Evolutionary conservation across 345 rosid species (phyloP).

Genomic region (Brassica carinata): DNA sequence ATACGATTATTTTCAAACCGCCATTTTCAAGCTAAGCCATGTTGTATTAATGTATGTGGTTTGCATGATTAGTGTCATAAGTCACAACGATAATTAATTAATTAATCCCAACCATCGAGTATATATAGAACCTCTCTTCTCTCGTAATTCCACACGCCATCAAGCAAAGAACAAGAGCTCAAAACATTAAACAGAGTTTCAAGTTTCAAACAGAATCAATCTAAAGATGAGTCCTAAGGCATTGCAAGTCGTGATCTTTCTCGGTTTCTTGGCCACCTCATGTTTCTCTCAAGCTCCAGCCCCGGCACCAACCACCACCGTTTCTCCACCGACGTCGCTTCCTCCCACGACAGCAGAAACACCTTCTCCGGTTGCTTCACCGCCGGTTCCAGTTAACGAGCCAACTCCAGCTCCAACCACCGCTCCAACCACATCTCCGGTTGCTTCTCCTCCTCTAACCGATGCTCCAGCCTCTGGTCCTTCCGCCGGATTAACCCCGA

Average conservation of each 20-base stretch:
- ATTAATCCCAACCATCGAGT: conserved; percentile 23
- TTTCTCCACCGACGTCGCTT: conserved; percentile 23
- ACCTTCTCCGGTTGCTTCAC: conserved; percentile 40
- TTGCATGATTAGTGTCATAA: conserved; percentile 27
- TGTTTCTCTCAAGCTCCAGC: conserved; percentile 76
- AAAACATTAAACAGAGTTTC: conserved; percentile 14
- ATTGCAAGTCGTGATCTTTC: conserved; percentile 52
- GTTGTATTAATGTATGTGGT: conserved; percentile 25
- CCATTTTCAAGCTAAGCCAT: conserved; percentile 31
- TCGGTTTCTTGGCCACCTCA: conserved; percentile 68
- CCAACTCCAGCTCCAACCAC: conserved; percentile 35
- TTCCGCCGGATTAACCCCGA: conserved; percentile 24
- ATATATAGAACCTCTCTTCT: conserved; percentile 30
- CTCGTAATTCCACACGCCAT: conserved; percentile 27
- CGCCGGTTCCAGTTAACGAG: conserved; percentile 33
- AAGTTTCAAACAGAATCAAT: background rate
- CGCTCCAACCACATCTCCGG: conserved; percentile 32
- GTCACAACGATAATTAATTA: conserved; percentile 1
- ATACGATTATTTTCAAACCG: background rate
- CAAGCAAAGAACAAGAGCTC: background rate
- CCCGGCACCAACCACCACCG: conserved; percentile 40
- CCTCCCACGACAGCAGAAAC: conserved; percentile 54
- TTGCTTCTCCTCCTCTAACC: conserved; percentile 37
- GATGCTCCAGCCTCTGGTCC: conserved; percentile 39
- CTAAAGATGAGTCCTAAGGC: conserved; percentile 49